A percentile compares a stretch with the other conserved stretches of the same genome.
phyloP scores from a whole-genome alignment of 306 rosid genomes.

The Prunus fruticosa region DNA sequence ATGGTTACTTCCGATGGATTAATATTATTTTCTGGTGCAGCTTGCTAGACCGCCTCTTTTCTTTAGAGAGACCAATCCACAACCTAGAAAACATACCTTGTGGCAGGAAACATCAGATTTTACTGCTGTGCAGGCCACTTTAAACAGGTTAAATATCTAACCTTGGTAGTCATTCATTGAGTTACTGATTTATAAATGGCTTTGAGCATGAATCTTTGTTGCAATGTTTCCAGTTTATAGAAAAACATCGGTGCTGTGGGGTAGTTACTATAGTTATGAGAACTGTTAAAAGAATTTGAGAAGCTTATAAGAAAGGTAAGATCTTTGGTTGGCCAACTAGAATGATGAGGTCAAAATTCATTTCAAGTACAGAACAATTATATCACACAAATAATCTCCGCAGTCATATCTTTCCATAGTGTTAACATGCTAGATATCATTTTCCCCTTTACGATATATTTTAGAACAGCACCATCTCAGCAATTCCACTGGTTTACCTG shows the following conservation, averaged over 20 bases:
- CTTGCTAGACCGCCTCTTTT: constrained; percentile 77
- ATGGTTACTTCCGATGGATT: neutral
- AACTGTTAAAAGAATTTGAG: neutral
- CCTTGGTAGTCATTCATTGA: neutral
- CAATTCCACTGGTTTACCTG: neutral
- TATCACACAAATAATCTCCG: neutral
- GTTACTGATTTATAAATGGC: neutral
- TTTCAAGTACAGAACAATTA: neutral
- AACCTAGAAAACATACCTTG: constrained; percentile 86
- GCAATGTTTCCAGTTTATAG: neutral
- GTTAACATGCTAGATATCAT: neutral
- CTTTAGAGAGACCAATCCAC: constrained; percentile 87
- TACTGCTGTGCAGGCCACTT: constrained; percentile 73
- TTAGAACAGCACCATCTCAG: neutral
- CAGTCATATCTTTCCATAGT: neutral
- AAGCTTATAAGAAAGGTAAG: neutral
- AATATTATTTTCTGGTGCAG: constrained; percentile 37
- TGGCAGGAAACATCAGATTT: constrained; percentile 88
- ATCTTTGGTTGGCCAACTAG: neutral
- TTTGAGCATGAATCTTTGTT: neutral
- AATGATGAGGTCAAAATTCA: neutral
- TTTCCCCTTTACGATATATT: neutral
- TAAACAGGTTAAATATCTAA: constrained; percentile 45
- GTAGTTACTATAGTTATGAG: neutral
- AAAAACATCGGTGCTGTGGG: neutral